phyloP scores from a whole-genome alignment of 2,329 filamentous ascomycete genomes.

The Fusarium beomiforme region DNA sequence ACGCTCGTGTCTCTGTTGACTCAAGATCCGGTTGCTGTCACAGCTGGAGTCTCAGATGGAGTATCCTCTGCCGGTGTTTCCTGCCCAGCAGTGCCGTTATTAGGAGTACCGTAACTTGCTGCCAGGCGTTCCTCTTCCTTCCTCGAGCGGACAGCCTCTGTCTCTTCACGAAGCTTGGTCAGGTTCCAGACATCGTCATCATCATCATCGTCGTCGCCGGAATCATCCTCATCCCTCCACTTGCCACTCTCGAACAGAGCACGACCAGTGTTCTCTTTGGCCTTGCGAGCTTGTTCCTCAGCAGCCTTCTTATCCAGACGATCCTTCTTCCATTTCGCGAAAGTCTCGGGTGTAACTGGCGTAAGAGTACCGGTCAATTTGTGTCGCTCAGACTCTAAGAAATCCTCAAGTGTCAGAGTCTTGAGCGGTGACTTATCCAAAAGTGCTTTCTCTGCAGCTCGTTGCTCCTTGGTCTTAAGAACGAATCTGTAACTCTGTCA shows the following conservation, averaged over 20 bases:
- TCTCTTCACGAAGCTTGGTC: slow-evolving; percentile 84
- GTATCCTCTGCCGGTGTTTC: slow-evolving; percentile 29
- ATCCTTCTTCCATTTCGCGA: slow-evolving; percentile 97
- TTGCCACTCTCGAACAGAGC: slow-evolving; percentile 97
- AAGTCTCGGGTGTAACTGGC: slow-evolving; percentile 90
- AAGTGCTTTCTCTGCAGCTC: slow-evolving; percentile 92
- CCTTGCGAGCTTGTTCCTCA: slow-evolving; percentile 87
- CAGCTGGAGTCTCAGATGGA: slow-evolving; percentile 29
- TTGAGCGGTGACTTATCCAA: slow-evolving; percentile 96
- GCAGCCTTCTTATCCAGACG: slow-evolving; percentile 95
- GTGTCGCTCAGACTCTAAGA: slow-evolving; percentile 94
- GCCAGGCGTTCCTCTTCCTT: slow-evolving; percentile 80
- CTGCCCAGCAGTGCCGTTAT: slow-evolving; percentile 13
- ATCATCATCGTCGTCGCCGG: slow-evolving; percentile 68
- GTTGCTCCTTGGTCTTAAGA: slow-evolving; percentile 97
- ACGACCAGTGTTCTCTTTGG: slow-evolving; percentile 95
- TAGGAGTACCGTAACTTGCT: slow-evolving; percentile 43
- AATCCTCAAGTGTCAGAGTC: slow-evolving; percentile 95
- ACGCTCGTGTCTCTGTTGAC: slow-evolving; percentile 6
- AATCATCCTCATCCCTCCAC: slow-evolving; percentile 78
- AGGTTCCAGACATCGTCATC: slow-evolving; percentile 78
- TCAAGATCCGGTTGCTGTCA: slow-evolving; percentile 42
- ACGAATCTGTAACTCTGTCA: slow-evolving; percentile 74
- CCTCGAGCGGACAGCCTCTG: slow-evolving; percentile 75
- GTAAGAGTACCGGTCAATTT: slow-evolving; percentile 93